Evolutionary conservation across 2,329 filamentous ascomycete species (phyloP).

Genomic region (Septoria petroselini): DNA sequence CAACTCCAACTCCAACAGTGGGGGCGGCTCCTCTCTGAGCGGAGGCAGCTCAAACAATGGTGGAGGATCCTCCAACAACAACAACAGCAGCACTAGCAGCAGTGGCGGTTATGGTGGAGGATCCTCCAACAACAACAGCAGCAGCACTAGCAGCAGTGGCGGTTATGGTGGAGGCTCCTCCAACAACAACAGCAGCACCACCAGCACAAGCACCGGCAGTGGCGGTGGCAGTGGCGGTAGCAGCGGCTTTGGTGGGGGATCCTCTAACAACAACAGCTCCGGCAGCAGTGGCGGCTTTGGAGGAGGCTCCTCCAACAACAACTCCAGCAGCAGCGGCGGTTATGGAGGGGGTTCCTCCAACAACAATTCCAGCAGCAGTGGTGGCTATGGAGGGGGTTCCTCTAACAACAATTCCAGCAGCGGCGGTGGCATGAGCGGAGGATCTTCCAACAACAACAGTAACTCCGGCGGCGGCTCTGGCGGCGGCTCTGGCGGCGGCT

Average conservation of each 20-base stretch:
- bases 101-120: not conserved
- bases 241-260: slow-evolving; percentile 9
- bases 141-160: not conserved
- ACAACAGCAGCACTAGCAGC: slow-evolving; percentile 1
- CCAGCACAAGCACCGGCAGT: not conserved
- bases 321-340: not conserved
- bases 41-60: slow-evolving; percentile 1
- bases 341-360: slow-evolving; percentile 2
- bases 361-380: slow-evolving; percentile 1
- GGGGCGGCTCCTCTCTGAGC: not conserved
- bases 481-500: not conserved
- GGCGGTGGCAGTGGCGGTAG: slow-evolving; percentile 1
- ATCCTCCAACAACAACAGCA: slow-evolving; percentile 2
- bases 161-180: not conserved
- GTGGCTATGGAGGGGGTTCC: slow-evolving; percentile 6
- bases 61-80: no score
- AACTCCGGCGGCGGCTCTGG: slow-evolving; percentile 2
- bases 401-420: not conserved
- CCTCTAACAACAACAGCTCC: slow-evolving; percentile 4
- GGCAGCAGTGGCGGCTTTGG: slow-evolving; percentile 2
- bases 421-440: not conserved
- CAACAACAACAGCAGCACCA: slow-evolving; percentile 4
- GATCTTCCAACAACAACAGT: slow-evolving; percentile 5
- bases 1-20: not conserved
- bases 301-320: no score